These are phyloP conservation scores for Solanum gandarillasii DNA, from an alignment of 257 asterid species.

Conservation along the genomic window DNA sequence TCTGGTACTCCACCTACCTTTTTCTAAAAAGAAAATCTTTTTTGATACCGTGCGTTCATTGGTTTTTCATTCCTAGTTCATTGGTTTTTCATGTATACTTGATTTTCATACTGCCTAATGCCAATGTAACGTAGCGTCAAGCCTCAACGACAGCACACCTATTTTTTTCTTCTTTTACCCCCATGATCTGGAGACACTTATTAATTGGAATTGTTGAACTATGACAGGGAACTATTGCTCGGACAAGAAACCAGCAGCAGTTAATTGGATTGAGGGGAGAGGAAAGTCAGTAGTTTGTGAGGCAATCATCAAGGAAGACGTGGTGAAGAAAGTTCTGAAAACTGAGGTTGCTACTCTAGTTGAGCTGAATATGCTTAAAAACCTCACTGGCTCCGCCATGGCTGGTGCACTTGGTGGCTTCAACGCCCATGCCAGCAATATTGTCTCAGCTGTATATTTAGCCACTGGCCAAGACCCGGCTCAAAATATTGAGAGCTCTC, in stretches of 20 bases:
- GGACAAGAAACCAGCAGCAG: slow-evolving; percentile 47
- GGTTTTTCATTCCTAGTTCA: too few relatives aligned
- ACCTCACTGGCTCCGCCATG: slow-evolving; percentile 38
- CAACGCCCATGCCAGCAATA: slow-evolving; percentile 49
- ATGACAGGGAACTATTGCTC: slow-evolving; percentile 34
- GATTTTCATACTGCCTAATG: neutral
- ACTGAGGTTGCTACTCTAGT: slow-evolving; percentile 36
- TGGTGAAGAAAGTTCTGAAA: slow-evolving; percentile 38
- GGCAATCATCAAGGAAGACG: slow-evolving; percentile 37
- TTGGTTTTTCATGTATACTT: neutral
- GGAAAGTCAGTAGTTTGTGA: slow-evolving; percentile 46
- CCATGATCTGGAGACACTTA: neutral
- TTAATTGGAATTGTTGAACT: neutral
- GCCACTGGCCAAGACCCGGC: slow-evolving; percentile 58
- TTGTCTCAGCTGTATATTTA: slow-evolving; percentile 33
- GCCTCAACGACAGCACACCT: neutral
- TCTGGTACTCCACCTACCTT: slow-evolving; percentile 22
- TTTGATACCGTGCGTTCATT: neutral
- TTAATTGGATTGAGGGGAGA: slow-evolving; percentile 52
- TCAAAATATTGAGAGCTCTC: slow-evolving; percentile 48
- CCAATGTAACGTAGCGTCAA: neutral
- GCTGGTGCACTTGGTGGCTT: slow-evolving; percentile 51
- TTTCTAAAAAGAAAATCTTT: neutral
- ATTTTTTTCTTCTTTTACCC: neutral
- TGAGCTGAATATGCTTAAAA: slow-evolving; percentile 45